Conservation (phyloP, 1,284 basidiomycete species). For the Irpex sp. region DNA sequence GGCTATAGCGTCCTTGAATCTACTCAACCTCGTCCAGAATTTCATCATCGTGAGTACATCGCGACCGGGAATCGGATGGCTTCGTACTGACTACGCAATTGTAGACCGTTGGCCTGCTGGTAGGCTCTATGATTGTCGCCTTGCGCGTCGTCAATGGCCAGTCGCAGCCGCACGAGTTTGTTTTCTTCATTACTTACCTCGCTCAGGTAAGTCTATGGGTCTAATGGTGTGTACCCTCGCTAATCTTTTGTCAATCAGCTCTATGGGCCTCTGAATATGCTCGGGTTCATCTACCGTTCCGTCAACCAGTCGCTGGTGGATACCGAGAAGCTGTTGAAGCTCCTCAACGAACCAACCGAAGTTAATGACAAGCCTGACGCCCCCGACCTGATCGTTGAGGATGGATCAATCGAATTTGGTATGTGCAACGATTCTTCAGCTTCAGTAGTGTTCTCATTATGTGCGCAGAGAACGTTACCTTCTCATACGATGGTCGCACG, state of each 20-base stretch:
- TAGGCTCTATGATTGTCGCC: slow-evolving; percentile 77
- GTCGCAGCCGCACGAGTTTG: slow-evolving; percentile 55
- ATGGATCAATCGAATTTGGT: slow-evolving; percentile 86
- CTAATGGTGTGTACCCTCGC: slow-evolving; percentile 2
- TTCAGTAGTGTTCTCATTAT: background rate
- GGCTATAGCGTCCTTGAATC: slow-evolving; percentile 58
- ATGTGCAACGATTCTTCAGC: slow-evolving; percentile 17
- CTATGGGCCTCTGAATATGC: slow-evolving; percentile 70
- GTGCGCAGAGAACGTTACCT: slow-evolving; percentile 66
- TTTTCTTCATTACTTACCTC: slow-evolving; percentile 79
- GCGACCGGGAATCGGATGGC: background rate
- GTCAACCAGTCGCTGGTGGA: slow-evolving; percentile 77
- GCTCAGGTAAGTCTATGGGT: slow-evolving; percentile 50
- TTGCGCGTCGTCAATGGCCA: slow-evolving; percentile 53
- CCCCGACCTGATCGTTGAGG: slow-evolving; percentile 65
- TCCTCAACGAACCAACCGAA: slow-evolving; percentile 77
- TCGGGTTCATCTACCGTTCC: slow-evolving; percentile 71
- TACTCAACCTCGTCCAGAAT: slow-evolving; percentile 76
- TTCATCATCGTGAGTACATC: slow-evolving; percentile 62
- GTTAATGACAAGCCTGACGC: slow-evolving; percentile 80
- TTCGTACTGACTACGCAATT: slow-evolving; percentile 3
- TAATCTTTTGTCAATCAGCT: slow-evolving; percentile 37
- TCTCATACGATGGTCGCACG: slow-evolving; percentile 78
- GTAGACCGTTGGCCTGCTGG: slow-evolving; percentile 69
- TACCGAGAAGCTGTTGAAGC: slow-evolving; percentile 71